These are phyloP conservation scores for Scleromitrula shiraiana DNA, from an alignment of 2,329 filamentous ascomycete genomes.

Conservation along the genomic window DNA sequence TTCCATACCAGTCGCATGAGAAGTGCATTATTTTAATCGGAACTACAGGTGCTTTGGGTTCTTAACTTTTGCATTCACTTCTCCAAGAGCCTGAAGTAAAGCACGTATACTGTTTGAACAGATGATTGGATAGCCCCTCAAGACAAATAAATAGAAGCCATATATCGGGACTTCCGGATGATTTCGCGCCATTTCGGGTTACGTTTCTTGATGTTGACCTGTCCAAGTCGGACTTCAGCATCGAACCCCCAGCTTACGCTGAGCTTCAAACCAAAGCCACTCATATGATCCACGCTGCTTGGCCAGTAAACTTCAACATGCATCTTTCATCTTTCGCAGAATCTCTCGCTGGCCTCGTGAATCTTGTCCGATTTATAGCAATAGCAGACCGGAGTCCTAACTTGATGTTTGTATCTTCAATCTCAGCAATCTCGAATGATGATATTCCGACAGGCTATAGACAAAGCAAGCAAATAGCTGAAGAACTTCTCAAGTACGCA, in stretches of 20 bases:
- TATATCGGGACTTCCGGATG: no score
- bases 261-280: slow-evolving; percentile 14
- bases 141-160: background rate
- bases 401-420: no score
- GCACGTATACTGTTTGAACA: slow-evolving; percentile 1
- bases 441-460: slow-evolving; percentile 24
- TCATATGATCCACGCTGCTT: slow-evolving; percentile 21
- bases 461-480: slow-evolving; percentile 22
- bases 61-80: background rate
- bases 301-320: slow-evolving; percentile 34
- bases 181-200: slow-evolving; percentile 26
- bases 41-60: background rate
- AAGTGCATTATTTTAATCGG: background rate
- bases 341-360: slow-evolving; percentile 32
- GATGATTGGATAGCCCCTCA: background rate
- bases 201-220: slow-evolving; percentile 43
- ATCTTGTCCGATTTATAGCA: no score
- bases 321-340: slow-evolving; percentile 29
- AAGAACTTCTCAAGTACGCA: slow-evolving; percentile 35
- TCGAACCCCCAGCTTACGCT: slow-evolving; percentile 23
- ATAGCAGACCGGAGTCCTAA: no score
- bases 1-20: no score
- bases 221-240: slow-evolving; percentile 39
- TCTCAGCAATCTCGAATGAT: slow-evolving; percentile 29
- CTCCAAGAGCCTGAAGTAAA: background rate